These are phyloP conservation scores for Prunus yedoensis DNA, from an alignment of 331 rosid species.

Conservation along the genomic window DNA sequence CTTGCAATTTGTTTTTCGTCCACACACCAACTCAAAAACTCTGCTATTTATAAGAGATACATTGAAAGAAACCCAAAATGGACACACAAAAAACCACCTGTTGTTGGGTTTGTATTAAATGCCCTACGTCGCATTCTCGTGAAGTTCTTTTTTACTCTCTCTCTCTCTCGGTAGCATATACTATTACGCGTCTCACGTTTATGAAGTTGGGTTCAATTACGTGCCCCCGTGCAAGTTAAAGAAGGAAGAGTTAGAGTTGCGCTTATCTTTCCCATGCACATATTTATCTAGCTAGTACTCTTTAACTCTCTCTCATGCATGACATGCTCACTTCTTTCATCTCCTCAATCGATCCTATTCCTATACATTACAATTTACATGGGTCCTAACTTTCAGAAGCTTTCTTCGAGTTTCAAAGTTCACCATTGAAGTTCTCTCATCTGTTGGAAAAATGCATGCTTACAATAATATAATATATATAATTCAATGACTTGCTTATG, in stretches of 20 bases:
- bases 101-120: conserved; percentile 47
- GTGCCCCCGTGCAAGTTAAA: conserved; percentile 69
- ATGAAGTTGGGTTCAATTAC: conserved; percentile 69
- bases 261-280: conserved; percentile 50
- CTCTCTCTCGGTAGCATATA: conserved; percentile 5
- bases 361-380: too few relatives aligned
- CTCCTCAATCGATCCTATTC: not conserved
- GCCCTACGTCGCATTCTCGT: conserved; percentile 76
- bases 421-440: not conserved
- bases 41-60: conserved; percentile 42
- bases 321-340: conserved; percentile 36
- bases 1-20: not conserved
- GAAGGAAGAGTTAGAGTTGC: conserved; percentile 4
- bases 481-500: too few relatives aligned
- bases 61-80: not conserved
- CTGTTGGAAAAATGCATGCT: not conserved
- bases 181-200: conserved; percentile 88
- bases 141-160: conserved; percentile 39
- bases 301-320: conserved; percentile 44
- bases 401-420: not conserved
- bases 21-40: conserved; percentile 15
- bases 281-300: conserved; percentile 28
- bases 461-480: too few relatives aligned
- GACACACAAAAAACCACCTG: conserved; percentile 6
- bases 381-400: not conserved